Evolutionary conservation across 2,329 filamentous ascomycete genomes (phyloP).

Genomic region (Aspergillus costaricaensis): DNA sequence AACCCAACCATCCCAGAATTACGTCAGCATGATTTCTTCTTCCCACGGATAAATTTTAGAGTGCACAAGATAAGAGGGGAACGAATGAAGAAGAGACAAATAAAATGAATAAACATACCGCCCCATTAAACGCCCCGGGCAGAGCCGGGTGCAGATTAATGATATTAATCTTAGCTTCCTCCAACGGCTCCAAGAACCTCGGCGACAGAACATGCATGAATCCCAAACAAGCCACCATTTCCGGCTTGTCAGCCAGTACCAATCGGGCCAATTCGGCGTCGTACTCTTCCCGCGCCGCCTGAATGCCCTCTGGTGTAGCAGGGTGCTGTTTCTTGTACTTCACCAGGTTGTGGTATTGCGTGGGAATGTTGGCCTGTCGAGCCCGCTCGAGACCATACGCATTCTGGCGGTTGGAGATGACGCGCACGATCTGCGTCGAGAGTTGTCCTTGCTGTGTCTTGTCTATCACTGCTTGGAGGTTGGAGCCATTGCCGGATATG

Average conservation of each 20-base stretch:
- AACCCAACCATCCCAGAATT: not conserved
- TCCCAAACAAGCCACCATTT: constrained; percentile 78
- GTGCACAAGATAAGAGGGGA: not conserved
- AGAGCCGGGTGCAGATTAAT: constrained; percentile 83
- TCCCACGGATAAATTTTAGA: not conserved
- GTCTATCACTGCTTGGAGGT: constrained; percentile 76
- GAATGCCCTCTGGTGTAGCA: constrained; percentile 52
- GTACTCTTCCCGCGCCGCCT: constrained; percentile 64
- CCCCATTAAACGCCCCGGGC: constrained; percentile 74
- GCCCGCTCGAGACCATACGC: constrained; percentile 67
- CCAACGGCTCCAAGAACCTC: constrained; percentile 69
- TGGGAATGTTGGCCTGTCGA: constrained; percentile 64
- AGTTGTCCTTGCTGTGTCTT: constrained; percentile 53
- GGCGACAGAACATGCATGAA: constrained; percentile 83
- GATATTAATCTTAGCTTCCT: constrained; percentile 62
- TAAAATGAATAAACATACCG: constrained; percentile 39
- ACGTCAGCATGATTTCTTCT: not conserved
- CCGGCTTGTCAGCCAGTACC: constrained; percentile 65
- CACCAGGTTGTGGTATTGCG: constrained; percentile 78
- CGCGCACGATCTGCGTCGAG: constrained; percentile 59
- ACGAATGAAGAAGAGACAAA: not conserved
- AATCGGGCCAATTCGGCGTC: constrained; percentile 72
- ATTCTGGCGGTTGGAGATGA: constrained; percentile 66
- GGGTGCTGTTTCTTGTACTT: constrained; percentile 71
- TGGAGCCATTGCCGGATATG: constrained; percentile 73